Conservation (phyloP, 495 filamentous ascomycete genomes). For the Aspergillus bridgeri region DNA sequence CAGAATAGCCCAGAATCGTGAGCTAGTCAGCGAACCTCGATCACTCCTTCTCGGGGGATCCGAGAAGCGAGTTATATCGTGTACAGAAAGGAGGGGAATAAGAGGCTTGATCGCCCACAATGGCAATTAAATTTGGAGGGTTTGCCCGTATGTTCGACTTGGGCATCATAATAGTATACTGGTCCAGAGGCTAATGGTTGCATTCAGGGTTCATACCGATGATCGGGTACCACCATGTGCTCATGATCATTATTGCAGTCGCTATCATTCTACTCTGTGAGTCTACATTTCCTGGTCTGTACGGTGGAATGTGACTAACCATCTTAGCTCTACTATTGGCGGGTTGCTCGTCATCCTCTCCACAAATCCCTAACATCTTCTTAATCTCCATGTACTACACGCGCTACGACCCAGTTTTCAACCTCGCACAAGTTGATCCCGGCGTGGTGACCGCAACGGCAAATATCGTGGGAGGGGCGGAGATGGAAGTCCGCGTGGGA, state of each 20-base stretch:
- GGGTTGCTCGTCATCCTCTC: slow-evolving; percentile 67
- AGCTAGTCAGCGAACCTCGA: slow-evolving; percentile 7
- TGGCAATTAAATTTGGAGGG: slow-evolving; percentile 28
- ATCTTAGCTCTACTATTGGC: slow-evolving; percentile 59
- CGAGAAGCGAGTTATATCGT: slow-evolving; percentile 43
- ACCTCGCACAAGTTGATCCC: slow-evolving; percentile 77
- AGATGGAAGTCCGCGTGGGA: slow-evolving; percentile 66
- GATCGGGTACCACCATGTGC: slow-evolving; percentile 96
- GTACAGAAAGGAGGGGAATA: slow-evolving; percentile 16
- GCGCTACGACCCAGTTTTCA: slow-evolving; percentile 57
- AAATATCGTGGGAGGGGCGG: slow-evolving; percentile 61
- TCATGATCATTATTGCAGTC: slow-evolving; percentile 95
- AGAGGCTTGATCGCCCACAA: slow-evolving; percentile 19
- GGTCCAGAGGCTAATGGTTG: slow-evolving; percentile 9
- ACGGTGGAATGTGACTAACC: slow-evolving; percentile 24
- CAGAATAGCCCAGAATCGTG: background rate
- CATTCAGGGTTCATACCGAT: slow-evolving; percentile 79
- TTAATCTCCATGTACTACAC: slow-evolving; percentile 69
- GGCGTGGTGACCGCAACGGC: slow-evolving; percentile 66
- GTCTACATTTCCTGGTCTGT: slow-evolving; percentile 28
- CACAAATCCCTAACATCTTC: slow-evolving; percentile 65
- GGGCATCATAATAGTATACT: background rate
- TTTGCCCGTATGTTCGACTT: slow-evolving; percentile 30
- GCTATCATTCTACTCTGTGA: slow-evolving; percentile 93
- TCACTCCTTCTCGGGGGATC: slow-evolving; percentile 47